These are phyloP conservation scores for Colletotrichum musae DNA, from an alignment of 2,329 filamentous ascomycete genomes.

Conservation along the genomic window DNA sequence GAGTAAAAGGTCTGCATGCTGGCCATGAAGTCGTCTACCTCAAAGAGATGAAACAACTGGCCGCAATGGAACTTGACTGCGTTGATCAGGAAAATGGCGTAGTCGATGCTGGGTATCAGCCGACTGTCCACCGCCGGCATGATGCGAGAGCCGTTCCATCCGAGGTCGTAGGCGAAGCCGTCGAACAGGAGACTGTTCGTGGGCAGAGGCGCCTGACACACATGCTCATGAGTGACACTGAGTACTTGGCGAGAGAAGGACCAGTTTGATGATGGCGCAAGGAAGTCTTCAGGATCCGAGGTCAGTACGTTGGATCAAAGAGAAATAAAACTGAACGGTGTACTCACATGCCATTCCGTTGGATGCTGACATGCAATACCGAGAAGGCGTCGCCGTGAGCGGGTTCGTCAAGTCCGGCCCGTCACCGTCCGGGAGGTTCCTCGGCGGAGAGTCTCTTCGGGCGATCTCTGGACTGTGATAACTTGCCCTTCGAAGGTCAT, in stretches of 20 bases:
- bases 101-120: constrained; percentile 57
- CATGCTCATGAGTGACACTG: constrained; percentile 62
- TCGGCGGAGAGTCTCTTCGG: background rate
- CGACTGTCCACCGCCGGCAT: constrained; percentile 15
- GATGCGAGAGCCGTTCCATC: constrained; percentile 33
- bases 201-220: constrained; percentile 59
- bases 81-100: constrained; percentile 67
- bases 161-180: constrained; percentile 62
- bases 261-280: constrained; percentile 71
- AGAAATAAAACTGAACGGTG: background rate
- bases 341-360: constrained; percentile 26
- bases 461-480: constrained; percentile 10
- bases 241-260: constrained; percentile 66
- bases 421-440: background rate
- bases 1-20: constrained; percentile 48
- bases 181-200: constrained; percentile 64
- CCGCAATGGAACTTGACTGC: constrained; percentile 70
- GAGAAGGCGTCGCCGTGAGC: constrained; percentile 22
- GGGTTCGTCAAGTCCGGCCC: constrained; percentile 31
- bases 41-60: constrained; percentile 68
- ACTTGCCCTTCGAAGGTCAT: background rate
- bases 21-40: constrained; percentile 65
- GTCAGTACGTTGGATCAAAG: background rate
- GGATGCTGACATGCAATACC: constrained; percentile 28
- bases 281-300: constrained; percentile 58